Base-by-base conservation (phyloP, 176 grass and related monocot genomes). In the Oryza nivara region DNA sequence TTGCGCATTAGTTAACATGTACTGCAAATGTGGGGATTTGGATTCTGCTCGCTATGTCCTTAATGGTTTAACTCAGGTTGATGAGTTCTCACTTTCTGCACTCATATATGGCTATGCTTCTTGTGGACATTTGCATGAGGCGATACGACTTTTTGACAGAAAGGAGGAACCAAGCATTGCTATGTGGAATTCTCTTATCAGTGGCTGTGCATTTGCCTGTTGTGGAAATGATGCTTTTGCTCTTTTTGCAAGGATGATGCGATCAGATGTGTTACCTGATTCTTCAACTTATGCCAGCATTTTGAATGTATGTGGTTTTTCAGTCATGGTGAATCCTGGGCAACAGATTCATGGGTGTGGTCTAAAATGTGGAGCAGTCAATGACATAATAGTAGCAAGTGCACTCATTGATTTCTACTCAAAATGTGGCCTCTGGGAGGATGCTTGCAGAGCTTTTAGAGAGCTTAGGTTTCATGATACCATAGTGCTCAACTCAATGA, bases 351-450 rank as follows among this genome's bases (percentile, higher is more conserved):
- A 94, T 83, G 87, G 82, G 16, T 68, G 38, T 83, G 79, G 82
- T 73, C 78, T 87, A 15, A 94, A 89, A 79, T 47, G 65, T 80
- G 92, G 89, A 17, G 32, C 76, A 83, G n/a, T 88, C 56, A 84
- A 65, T 72, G 84, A 83, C 71, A 52, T 92, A 30, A 77, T 92
- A 52, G 87, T 83, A 65, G 82, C 87, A 86, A 94, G 89, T 28
- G 85, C 92, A 78, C 92, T 94, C n/a, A 90, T 94, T 47, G 78
- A 94, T 63, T 92, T 83, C 72, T 94, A 94, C 79, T 94, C 92
- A 65, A 94, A 94, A 67, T 90, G 84, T 82, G 78, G 82, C 70
- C 82, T 47, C 17, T 94, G 89, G 92, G 90, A 85, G 54, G 89
- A 94, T 90, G 92, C 92, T 32, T 94, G 90, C 71, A 76, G 78